Evolutionary conservation across 805 yeast species (phyloP), one percentile per base, ranked within the genome.

Genomic region (Metschnikowia bowlesiae): DNA sequence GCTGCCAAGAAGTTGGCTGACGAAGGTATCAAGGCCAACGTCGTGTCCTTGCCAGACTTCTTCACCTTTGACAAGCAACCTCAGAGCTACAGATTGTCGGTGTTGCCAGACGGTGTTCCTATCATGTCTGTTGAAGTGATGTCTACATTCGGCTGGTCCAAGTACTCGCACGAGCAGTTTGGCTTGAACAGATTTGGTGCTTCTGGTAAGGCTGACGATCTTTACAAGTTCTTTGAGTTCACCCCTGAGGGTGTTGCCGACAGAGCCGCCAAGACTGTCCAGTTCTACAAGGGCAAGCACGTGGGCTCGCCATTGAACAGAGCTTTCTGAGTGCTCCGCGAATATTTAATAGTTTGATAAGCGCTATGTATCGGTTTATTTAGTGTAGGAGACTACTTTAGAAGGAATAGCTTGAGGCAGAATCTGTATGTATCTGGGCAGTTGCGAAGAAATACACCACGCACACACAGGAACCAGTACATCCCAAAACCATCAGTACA

Each of bases 171-270:
- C 77, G 95, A 87, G 79, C 96, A 90, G 73, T 89, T 92, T 65
- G 97, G 97, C 75, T 79, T 94, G 67, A 83, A 89, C 82, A 83
- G 89, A 77, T 94, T 94, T 69, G 99, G 99, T 81, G 94, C 91
- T 55, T 90, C 97, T 53, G 99, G 96, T 70, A 87, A 88, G 70
- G 94, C 85, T 67, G 72, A 74, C 52, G 89, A 87, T 56, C 80
- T 92, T 55, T 94, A 84, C 85, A 82, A 88, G 73, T 75, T 66
- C 77, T 88, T 92, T 62, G 96, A 81, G 60, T 94, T 94, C 80
- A 90, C 96, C 50, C 85, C 92, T 56, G 97, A 89, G 70, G 97
- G 96, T 60, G 78, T 94, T 70, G 92, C 95, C 63, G 76, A 81
- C 64, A 89, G 91, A 74, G 97, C 90, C 58, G 73, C 76, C 60